These are phyloP conservation scores for Chiua virens DNA, from an alignment of 768 basidiomycete species.

Conservation along the genomic window DNA sequence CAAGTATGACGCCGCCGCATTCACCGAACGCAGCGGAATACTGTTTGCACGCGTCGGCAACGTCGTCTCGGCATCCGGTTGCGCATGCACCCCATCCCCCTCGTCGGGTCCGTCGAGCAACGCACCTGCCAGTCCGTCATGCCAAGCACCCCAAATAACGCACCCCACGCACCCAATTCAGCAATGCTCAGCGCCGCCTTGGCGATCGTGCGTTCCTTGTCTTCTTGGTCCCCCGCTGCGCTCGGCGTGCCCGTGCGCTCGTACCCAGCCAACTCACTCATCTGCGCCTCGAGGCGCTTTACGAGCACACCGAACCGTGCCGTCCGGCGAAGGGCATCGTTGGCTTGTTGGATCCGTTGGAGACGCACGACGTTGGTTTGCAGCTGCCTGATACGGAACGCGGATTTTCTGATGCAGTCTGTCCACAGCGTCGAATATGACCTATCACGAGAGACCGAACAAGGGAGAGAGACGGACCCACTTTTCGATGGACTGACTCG, in stretches of 20 bases:
- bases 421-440: background rate
- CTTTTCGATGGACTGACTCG: conserved; percentile 76
- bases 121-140: conserved; percentile 37
- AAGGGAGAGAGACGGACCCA: conserved; percentile 34
- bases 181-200: conserved; percentile 95
- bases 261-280: conserved; percentile 58
- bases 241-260: background rate
- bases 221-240: conserved; percentile 47
- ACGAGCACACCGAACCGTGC: conserved; percentile 84
- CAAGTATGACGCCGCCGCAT: conserved; percentile 67
- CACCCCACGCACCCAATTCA: conserved; percentile 73
- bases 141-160: background rate
- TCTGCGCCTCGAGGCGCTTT: conserved; percentile 80
- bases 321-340: conserved; percentile 80
- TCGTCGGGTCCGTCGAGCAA: conserved; percentile 47
- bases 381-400: conserved; percentile 75
- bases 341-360: conserved; percentile 76
- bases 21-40: conserved; percentile 71
- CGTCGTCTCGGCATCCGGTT: conserved; percentile 8
- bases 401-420: conserved; percentile 88
- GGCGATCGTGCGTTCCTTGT: conserved; percentile 83
- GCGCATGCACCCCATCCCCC: background rate
- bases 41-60: conserved; percentile 20
- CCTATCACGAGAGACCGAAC: background rate
- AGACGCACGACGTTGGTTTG: conserved; percentile 70